Evolutionary conservation across 2,329 filamentous ascomycete genomes (phyloP).

Genomic region (Alternaria viburni): DNA sequence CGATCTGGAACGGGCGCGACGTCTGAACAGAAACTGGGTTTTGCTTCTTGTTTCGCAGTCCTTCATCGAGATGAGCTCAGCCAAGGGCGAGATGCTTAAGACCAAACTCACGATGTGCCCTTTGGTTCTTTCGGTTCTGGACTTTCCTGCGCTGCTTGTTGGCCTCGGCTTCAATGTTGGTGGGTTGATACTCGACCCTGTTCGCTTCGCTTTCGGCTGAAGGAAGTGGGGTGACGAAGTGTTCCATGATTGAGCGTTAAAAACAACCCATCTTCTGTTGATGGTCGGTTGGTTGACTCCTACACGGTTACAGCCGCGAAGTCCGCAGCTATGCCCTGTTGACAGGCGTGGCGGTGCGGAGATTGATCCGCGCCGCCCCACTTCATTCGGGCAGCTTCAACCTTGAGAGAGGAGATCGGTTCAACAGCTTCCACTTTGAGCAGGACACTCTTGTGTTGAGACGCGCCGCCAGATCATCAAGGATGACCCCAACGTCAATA

Average conservation of each 20-base stretch:
- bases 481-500: neutral
- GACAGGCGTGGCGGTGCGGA: constrained; percentile 11
- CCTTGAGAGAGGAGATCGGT: neutral
- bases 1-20: neutral
- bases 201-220: neutral
- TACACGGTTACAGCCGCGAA: constrained; percentile 16
- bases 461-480: neutral
- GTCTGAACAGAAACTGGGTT: neutral
- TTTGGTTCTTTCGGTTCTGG: constrained; percentile 12
- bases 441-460: neutral
- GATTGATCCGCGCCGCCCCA: constrained; percentile 17
- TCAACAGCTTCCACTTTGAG: neutral
- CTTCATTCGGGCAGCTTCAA: neutral
- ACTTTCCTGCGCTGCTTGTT: constrained; percentile 12
- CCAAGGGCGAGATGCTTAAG: neutral
- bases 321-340: constrained; percentile 13
- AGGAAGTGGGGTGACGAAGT: neutral
- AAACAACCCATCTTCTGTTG: neutral
- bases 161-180: neutral
- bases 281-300: constrained; percentile 3
- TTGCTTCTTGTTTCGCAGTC: neutral
- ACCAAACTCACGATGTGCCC: constrained; percentile 4
- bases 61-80: neutral
- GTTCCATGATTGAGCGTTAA: neutral
- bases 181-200: neutral